Base-by-base conservation (phyloP, 345 rosid genomes). In the Passiflora organensis region DNA sequence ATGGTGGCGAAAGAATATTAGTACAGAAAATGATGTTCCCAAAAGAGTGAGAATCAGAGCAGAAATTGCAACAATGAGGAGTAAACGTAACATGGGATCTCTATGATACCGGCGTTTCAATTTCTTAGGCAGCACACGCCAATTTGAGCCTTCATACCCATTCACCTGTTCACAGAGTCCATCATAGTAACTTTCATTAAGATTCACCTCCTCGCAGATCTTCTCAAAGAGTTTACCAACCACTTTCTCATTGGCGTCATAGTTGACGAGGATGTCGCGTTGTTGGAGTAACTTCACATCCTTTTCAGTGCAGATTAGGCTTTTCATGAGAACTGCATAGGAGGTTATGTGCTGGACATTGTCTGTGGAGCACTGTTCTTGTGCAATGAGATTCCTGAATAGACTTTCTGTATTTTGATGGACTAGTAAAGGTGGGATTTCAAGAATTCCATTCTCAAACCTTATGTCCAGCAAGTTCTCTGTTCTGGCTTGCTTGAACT, bases 341-440 rank as follows among this genome's bases (percentile, higher is more conserved):
- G 86, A 78, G 0, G 81, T 65, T 10, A 83, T 62, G 32, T 72
- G 71, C 9, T 56, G 76, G 0, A 69, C 53, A 41, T 1, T 48
- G 2, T 50, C 65, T n/a, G 67, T 22, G 1, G 53, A 48, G 0
- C 67, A 48, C 4, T 56, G 75, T 64, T 83, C 90, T 0, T 70
- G 59, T 0, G 76, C 82, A 1, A 79, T 69, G 28, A 81, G 72
- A 39, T 83, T 81, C 68, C 78, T 65, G 22, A 78, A 46, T 21
- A 83, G 84, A 16, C 32, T 68, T 64, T 74, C 84, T 1, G 81
- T 75, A 20, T 61, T 58, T 19, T 34, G 65, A 13, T 56, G 68
- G 36, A 83, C 59, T 21, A 25, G 4, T 6, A 80, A 2, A 1
- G 65, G 51, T 4, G 80, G 89, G 54, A 83, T 69, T 64, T 57